phyloP scores from a whole-genome alignment of 495 filamentous ascomycete genomes.

The Aspergillus nidulans region DNA sequence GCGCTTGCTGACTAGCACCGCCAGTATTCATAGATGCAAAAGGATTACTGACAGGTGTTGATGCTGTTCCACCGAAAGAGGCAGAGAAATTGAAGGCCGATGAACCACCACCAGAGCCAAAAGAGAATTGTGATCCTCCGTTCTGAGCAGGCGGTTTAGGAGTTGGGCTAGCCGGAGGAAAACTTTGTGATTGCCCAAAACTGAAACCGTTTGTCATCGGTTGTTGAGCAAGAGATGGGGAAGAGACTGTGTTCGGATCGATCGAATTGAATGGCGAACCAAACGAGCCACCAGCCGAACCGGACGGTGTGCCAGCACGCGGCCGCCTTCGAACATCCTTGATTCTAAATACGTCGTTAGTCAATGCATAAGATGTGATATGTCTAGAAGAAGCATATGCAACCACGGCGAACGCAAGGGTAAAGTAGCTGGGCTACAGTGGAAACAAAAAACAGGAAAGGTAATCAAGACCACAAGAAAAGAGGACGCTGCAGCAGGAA shows the following conservation, averaged over 20 bases:
- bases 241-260: conserved; percentile 26
- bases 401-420: background rate
- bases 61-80: conserved; percentile 20
- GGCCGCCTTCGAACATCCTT: conserved; percentile 31
- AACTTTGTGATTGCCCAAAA: conserved; percentile 48
- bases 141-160: conserved; percentile 26
- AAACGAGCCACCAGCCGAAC: conserved; percentile 22
- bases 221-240: conserved; percentile 24
- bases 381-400: conserved; percentile 3
- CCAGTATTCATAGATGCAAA: conserved; percentile 31
- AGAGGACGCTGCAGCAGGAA: background rate
- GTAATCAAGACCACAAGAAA: background rate
- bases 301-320: conserved; percentile 21
- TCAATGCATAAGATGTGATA: background rate
- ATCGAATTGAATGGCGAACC: conserved; percentile 27
- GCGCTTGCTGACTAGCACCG: conserved; percentile 17
- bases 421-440: background rate
- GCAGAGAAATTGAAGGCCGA: conserved; percentile 38
- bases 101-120: conserved; percentile 25
- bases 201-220: conserved; percentile 31
- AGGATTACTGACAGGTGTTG: conserved; percentile 32
- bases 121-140: conserved; percentile 36
- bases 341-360: conserved; percentile 28
- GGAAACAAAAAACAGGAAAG: conserved; percentile 4
- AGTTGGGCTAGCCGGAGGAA: conserved; percentile 33